phyloP scores from a whole-genome alignment of 1,284 basidiomycete genomes.

The Coniferiporia sulphurascens region DNA sequence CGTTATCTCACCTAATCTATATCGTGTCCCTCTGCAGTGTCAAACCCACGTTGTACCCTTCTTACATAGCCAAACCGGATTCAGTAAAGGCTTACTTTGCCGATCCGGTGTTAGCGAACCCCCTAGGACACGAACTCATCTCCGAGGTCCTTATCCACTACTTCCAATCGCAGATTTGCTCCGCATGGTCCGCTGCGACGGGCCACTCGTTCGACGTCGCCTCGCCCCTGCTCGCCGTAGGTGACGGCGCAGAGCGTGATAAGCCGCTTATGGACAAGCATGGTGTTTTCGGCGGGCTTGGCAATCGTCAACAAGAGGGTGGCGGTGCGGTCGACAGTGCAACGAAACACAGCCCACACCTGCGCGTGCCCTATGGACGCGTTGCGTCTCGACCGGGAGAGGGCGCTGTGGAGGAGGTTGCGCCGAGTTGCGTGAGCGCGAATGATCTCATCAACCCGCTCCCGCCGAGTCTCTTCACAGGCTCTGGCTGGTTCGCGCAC shows the following conservation, averaged over 20 bases:
- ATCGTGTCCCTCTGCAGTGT: slow-evolving; percentile 38
- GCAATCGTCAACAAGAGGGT: slow-evolving; percentile 47
- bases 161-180: slow-evolving; percentile 83
- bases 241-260: slow-evolving; percentile 23
- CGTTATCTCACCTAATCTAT: not conserved
- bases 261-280: slow-evolving; percentile 40
- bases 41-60: slow-evolving; percentile 77
- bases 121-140: slow-evolving; percentile 77
- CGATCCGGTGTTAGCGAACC: slow-evolving; percentile 80
- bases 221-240: slow-evolving; percentile 33
- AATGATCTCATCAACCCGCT: slow-evolving; percentile 94
- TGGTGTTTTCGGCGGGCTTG: slow-evolving; percentile 70
- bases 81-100: slow-evolving; percentile 70
- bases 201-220: slow-evolving; percentile 63
- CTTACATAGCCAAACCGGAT: slow-evolving; percentile 73
- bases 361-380: slow-evolving; percentile 64
- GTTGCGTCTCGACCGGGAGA: slow-evolving; percentile 69
- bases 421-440: slow-evolving; percentile 86
- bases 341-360: slow-evolving; percentile 32
- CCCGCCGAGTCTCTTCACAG: slow-evolving; percentile 83
- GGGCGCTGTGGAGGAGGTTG: slow-evolving; percentile 73
- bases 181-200: slow-evolving; percentile 73
- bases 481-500: slow-evolving; percentile 80
- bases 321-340: slow-evolving; percentile 29
- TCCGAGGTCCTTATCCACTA: slow-evolving; percentile 84